Conservation (phyloP, 352 stramenopile genomes). For the Phytopythium montanum region DNA sequence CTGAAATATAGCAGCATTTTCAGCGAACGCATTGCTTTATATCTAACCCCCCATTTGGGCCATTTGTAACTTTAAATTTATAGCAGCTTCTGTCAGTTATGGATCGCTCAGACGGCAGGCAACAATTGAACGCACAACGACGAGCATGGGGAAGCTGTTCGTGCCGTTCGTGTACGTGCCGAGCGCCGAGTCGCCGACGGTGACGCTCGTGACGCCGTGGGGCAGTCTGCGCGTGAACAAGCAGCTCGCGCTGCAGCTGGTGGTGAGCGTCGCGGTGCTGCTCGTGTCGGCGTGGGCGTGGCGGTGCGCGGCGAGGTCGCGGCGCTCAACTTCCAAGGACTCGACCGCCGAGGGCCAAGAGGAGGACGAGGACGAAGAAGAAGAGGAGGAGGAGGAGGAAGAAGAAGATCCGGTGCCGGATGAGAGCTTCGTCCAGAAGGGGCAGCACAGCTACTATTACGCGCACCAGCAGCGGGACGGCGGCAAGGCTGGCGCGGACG, state of each 20-base stretch:
- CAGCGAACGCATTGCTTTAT: too few relatives aligned
- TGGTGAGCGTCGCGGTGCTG: slow-evolving; percentile 24
- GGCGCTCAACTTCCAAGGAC: slow-evolving; percentile 12
- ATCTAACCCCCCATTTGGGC: too few relatives aligned
- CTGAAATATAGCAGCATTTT: too few relatives aligned
- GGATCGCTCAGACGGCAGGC: too few relatives aligned
- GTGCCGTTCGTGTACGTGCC: slow-evolving; percentile 75
- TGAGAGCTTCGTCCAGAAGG: slow-evolving; percentile 64
- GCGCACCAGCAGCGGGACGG: slow-evolving; percentile 41
- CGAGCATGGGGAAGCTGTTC: slow-evolving; percentile 34
- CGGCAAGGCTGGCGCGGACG: slow-evolving; percentile 12
- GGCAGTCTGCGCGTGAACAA: slow-evolving; percentile 64
- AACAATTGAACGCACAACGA: too few relatives aligned
- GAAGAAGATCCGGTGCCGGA: slow-evolving; percentile 36
- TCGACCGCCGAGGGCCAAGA: slow-evolving; percentile 4
- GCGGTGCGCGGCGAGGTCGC: slow-evolving; percentile 31
- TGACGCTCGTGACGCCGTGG: slow-evolving; percentile 70
- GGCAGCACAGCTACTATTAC: slow-evolving; percentile 87
- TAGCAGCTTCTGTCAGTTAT: too few relatives aligned
- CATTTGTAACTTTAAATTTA: too few relatives aligned
- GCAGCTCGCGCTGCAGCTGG: slow-evolving; percentile 35
- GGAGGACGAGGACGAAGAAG: slow-evolving; percentile 7
- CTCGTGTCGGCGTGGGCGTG: slow-evolving; percentile 35
- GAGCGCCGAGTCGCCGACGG: slow-evolving; percentile 43
- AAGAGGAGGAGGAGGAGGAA: slow-evolving; percentile 3